A percentile compares a stretch with the other conserved stretches of the same genome.
Conservation (phyloP, 1,139 yeast genomes). For the Meyerozyma elateridarum region DNA sequence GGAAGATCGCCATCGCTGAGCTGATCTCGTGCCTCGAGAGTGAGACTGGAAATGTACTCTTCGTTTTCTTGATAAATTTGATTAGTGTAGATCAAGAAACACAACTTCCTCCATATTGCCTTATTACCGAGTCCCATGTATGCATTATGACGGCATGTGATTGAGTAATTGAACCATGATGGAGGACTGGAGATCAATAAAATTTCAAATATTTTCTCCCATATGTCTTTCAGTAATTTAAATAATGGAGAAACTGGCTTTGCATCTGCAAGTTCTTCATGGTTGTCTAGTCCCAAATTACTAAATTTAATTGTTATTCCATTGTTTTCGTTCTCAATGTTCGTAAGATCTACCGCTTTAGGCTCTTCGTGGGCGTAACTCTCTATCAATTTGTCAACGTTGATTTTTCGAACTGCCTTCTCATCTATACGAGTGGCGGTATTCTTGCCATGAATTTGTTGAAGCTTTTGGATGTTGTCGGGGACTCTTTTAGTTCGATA, state of each 20-base stretch:
- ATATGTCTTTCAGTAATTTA: conserved; percentile 60
- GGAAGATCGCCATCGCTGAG: conserved; percentile 28
- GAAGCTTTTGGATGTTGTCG: conserved; percentile 18
- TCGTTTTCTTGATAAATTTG: conserved; percentile 50
- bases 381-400: conserved; percentile 30
- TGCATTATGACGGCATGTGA: conserved; percentile 59
- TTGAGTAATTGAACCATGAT: conserved; percentile 62
- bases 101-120: conserved; percentile 53
- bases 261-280: conserved; percentile 21
- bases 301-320: conserved; percentile 25
- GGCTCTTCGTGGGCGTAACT: conserved; percentile 30
- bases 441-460: conserved; percentile 29
- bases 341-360: conserved; percentile 23
- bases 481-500: conserved; percentile 53
- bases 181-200: conserved; percentile 53
- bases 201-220: conserved; percentile 49
- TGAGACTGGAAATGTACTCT: conserved; percentile 12
- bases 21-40: conserved; percentile 5
- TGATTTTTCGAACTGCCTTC: conserved; percentile 29
- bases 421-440: conserved; percentile 27
- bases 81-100: conserved; percentile 49
- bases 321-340: conserved; percentile 17
- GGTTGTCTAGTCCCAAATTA: conserved; percentile 26
- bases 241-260: conserved; percentile 54
- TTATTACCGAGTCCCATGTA: conserved; percentile 55